Base-by-base conservation (phyloP, 2,329 filamentous ascomycete genomes). In the Aspergillus neotritici region DNA sequence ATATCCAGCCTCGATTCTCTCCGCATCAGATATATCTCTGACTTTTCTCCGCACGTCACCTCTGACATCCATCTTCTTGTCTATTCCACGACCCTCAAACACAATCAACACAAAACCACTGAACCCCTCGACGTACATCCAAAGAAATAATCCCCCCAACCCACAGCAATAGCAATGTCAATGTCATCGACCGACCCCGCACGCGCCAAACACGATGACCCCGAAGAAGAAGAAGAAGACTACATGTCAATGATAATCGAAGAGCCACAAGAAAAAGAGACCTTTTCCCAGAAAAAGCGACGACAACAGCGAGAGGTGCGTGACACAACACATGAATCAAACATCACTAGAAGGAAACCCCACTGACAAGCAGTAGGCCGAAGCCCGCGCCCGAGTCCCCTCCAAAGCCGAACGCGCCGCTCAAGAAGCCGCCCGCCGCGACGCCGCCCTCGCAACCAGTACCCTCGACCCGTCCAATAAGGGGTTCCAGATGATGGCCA, bases 161-260 rank as follows among this genome's bases (percentile, higher is more conserved):
- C 7, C 5, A 21, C 4, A 21, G 5, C 17, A 3, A n/a, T n/a
- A 4, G 4, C 17, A 5, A 21, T n/a, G n/a, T n/a, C 21, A 25
- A 25, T 25, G 21, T 25, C 21, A 25, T 25, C 21, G 3, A 25
- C 21, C 21, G 31, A 37, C 48, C 45, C 46, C 46, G 41, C 50
- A 45, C 41, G 17, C 15, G 13, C 40, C n/a, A 35, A 35, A 15
- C 40, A 40, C 37, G 41, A 55, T 50, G 49, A 43, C 32, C 30
- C 37, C n/a, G 74, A 75, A 3, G 86, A 87, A 5, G 87, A 89
- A 14, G 87, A 89, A 50, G 89, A 96, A 51, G 93, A 98, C 67
- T 97, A 98, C 74, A 94, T 98, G 86, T 88, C 84, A 56, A 97
- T 98, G 91, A 76, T 83, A 11, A 90, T 98, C 62, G 76, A 79